A percentile compares a stretch with the other conserved stretches of the same genome.
Evolutionary conservation across 2,329 filamentous ascomycete genomes (phyloP).

Genomic region (Monilinia fructicola): DNA sequence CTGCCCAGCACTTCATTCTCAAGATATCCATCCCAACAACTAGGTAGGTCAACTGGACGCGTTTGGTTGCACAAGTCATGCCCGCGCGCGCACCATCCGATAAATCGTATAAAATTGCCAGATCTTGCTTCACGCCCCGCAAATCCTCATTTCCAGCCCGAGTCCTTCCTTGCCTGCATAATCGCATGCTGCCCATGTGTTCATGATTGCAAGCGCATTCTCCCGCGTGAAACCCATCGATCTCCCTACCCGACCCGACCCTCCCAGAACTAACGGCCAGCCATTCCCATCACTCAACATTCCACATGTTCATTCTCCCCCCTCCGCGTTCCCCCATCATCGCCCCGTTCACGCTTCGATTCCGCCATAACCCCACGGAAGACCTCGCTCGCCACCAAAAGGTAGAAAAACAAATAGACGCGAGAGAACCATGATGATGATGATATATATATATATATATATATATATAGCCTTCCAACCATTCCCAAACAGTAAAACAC

Average conservation of each 20-base stretch:
- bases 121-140: not conserved
- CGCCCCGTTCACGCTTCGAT: not conserved
- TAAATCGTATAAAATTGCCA: not conserved
- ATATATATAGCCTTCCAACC: constrained; percentile 2
- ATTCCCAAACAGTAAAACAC: constrained; percentile 18
- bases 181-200: not conserved
- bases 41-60: too few species aligned
- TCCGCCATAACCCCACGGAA: not conserved
- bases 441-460: not conserved
- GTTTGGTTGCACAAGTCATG: not conserved
- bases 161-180: too few species aligned
- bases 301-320: constrained; percentile 1
- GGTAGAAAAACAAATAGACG: not conserved
- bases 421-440: not conserved
- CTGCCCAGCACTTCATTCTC: too few species aligned
- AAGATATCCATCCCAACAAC: too few species aligned
- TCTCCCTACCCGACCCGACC: too few species aligned
- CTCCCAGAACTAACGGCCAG: too few species aligned
- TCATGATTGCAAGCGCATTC: not conserved
- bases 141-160: not conserved
- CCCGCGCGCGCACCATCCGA: constrained; percentile 12
- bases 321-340: not conserved
- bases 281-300: not conserved
- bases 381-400: not conserved
- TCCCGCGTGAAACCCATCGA: too few species aligned